phyloP scores from a whole-genome alignment of 2,329 filamentous ascomycete genomes.

The Lachnellula cervina region DNA sequence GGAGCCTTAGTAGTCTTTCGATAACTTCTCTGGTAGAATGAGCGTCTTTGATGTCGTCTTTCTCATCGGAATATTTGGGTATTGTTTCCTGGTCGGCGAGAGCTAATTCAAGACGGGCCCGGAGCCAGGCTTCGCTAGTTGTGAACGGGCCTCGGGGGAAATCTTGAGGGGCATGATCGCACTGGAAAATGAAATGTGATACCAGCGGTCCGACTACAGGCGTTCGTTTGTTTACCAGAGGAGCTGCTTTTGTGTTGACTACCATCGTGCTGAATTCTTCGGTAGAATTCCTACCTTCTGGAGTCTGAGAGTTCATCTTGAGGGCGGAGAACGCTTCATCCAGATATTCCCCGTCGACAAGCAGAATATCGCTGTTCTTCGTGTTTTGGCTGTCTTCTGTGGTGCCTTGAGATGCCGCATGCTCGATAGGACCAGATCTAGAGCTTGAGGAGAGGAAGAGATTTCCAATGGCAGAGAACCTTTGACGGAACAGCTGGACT shows the following conservation, averaged over 20 bases:
- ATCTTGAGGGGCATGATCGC: conserved; percentile 1
- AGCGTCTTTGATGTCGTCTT: conserved; percentile 32
- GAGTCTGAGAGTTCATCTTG: too few species aligned
- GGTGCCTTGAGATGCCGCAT: neutral
- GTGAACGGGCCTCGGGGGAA: conserved; percentile 3
- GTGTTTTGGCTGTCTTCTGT: neutral
- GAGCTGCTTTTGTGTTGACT: neutral
- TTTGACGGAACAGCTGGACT: conserved; percentile 24
- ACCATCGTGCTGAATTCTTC: too few species aligned
- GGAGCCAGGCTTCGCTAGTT: conserved; percentile 3
- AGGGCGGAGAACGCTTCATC: too few species aligned
- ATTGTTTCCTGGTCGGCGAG: conserved; percentile 3
- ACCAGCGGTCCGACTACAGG: neutral
- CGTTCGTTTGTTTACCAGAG: neutral
- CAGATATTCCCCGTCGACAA: too few species aligned
- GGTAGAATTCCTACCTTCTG: too few species aligned
- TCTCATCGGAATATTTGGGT: neutral
- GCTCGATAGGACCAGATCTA: neutral
- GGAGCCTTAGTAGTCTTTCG: conserved; percentile 27
- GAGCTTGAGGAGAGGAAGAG: neutral
- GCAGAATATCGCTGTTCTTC: neutral
- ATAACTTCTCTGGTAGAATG: conserved; percentile 24
- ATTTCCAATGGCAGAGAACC: conserved; percentile 1
- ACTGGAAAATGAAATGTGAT: neutral
- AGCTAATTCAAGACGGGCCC: neutral